phyloP scores from a whole-genome alignment of 768 basidiomycete species.

The Panellus pusillus region DNA sequence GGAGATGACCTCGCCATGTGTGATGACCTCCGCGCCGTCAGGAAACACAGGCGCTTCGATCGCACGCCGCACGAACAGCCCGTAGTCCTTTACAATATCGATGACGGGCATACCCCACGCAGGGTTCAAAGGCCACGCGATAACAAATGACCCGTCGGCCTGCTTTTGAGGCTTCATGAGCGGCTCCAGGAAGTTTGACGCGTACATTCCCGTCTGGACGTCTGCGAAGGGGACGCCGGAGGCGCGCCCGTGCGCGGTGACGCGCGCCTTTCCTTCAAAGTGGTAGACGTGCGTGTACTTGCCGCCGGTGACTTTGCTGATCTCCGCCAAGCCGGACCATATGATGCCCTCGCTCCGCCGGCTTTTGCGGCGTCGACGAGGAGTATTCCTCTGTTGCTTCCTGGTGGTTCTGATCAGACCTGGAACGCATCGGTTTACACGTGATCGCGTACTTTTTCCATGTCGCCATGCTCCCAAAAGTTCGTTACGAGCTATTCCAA shows the following conservation, averaged over 20 bases:
- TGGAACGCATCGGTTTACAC: no score
- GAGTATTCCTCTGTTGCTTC: slow-evolving; percentile 5
- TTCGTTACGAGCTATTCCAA: slow-evolving; percentile 7
- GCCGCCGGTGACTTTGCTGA: slow-evolving; percentile 1
- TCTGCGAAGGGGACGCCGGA: slow-evolving; percentile 15
- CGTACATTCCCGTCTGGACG: slow-evolving; percentile 8
- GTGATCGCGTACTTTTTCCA: background rate
- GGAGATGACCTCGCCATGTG: background rate
- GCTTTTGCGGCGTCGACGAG: slow-evolving; percentile 14
- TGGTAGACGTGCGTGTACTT: slow-evolving; percentile 2
- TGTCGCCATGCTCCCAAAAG: slow-evolving; percentile 7
- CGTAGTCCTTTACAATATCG: slow-evolving; percentile 5
- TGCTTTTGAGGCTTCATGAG: background rate
- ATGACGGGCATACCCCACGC: background rate
- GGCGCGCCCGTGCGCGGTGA: slow-evolving; percentile 4
- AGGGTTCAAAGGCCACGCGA: background rate
- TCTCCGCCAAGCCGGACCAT: slow-evolving; percentile 8
- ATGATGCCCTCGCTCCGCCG: background rate
- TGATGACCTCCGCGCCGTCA: background rate
- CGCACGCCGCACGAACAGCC: slow-evolving; percentile 6
- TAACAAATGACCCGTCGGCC: background rate
- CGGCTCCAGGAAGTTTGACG: background rate
- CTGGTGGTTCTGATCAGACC: background rate
- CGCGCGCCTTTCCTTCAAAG: slow-evolving; percentile 9
- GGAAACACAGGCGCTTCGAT: slow-evolving; percentile 4